phyloP scores from a whole-genome alignment of 2,329 filamentous ascomycete genomes.

The Aureobasidium sp. region DNA sequence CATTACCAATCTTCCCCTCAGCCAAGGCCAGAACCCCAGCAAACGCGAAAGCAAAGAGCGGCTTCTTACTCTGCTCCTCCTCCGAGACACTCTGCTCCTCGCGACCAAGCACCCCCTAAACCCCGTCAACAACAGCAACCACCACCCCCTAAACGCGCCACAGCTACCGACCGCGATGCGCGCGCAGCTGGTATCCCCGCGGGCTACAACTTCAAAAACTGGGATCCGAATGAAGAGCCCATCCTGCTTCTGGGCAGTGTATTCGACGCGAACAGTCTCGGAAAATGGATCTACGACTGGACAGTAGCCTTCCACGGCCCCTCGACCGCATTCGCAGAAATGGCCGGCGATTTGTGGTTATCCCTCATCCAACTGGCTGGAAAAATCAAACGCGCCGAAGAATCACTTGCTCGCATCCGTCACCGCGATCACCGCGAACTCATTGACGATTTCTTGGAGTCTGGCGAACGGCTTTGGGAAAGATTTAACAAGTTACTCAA shows the following conservation, averaged over 20 bases:
- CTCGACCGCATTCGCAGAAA: constrained; percentile 73
- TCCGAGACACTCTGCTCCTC: constrained; percentile 40
- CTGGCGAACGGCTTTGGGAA: constrained; percentile 76
- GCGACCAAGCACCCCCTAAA: constrained; percentile 44
- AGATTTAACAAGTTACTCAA: constrained; percentile 83
- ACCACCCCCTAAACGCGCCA: constrained; percentile 29
- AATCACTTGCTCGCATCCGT: constrained; percentile 64
- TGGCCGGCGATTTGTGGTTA: constrained; percentile 92
- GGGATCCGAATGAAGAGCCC: constrained; percentile 89
- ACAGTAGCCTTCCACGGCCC: constrained; percentile 84
- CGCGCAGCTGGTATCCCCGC: constrained; percentile 62
- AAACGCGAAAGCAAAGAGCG: constrained; percentile 20
- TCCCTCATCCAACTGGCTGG: constrained; percentile 87
- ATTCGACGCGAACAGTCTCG: constrained; percentile 93
- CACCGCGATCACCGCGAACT: constrained; percentile 66
- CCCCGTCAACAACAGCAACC: constrained; percentile 33
- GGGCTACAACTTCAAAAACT: constrained; percentile 95
- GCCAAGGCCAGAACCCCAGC: constrained; percentile 30
- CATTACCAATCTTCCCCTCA: constrained; percentile 40
- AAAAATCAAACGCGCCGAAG: constrained; percentile 86
- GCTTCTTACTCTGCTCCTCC: constrained; percentile 28
- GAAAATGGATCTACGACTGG: constrained; percentile 99
- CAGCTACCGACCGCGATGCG: constrained; percentile 59
- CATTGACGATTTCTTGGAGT: constrained; percentile 82
- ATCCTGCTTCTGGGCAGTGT: constrained; percentile 92